Conservation (phyloP, 345 rosid species). For the Excoecaria agallocha region DNA sequence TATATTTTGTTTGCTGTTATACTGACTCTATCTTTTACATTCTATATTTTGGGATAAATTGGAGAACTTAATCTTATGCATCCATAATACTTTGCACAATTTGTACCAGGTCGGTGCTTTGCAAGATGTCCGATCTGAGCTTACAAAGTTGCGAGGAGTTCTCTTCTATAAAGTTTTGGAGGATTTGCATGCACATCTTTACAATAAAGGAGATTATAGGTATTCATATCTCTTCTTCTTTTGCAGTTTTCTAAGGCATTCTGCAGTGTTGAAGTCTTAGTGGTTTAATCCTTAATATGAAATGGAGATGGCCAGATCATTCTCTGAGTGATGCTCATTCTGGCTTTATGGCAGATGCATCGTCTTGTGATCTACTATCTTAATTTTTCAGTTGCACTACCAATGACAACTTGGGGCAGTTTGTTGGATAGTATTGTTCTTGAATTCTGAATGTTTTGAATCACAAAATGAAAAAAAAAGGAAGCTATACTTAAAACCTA, state of each 20-base stretch:
- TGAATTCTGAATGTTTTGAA: neutral
- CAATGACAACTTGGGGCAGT: neutral
- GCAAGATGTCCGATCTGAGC: constrained; percentile 97
- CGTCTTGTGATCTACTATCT: neutral
- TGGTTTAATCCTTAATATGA: neutral
- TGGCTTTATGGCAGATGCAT: neutral
- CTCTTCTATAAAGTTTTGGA: constrained; percentile 84
- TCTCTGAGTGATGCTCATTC: neutral
- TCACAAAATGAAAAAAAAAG: too few relatives aligned
- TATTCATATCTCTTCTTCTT: constrained; percentile 14
- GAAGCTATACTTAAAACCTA: neutral
- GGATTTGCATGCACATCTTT: constrained; percentile 94
- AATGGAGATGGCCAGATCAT: neutral
- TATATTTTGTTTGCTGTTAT: neutral
- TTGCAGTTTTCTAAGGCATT: neutral
- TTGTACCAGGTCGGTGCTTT: constrained; percentile 87
- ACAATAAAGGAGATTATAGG: constrained; percentile 97
- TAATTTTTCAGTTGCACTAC: neutral
- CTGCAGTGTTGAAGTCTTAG: neutral
- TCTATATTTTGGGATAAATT: neutral
- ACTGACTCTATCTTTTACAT: neutral
- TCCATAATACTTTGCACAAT: constrained; percentile 13
- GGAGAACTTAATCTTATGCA: neutral
- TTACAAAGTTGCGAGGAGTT: constrained; percentile 79
- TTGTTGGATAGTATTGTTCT: neutral